A percentile compares a stretch with the other conserved stretches of the same genome.
Evolutionary conservation across 768 basidiomycete species (phyloP).

Genomic region (Bullera alba): DNA sequence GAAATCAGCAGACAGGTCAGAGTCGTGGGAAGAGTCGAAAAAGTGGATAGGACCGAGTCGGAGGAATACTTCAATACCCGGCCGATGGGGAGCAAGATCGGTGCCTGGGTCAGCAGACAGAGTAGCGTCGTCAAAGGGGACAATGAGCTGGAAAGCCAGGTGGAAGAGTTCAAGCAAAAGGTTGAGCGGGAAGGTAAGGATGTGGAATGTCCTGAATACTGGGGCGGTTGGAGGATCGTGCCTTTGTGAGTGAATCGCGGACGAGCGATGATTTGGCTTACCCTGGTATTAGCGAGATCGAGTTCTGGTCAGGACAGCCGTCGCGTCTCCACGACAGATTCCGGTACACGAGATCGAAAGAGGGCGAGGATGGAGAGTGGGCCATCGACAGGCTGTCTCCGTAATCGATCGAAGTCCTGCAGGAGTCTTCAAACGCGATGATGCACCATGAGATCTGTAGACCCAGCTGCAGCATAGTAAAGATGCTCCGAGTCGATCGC

Average conservation of each 20-base stretch:
- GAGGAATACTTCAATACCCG: slow-evolving; percentile 74
- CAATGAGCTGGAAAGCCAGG: slow-evolving; percentile 58
- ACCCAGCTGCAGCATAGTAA: no score
- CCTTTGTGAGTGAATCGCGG: slow-evolving; percentile 59
- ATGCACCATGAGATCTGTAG: no score
- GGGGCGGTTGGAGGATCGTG: slow-evolving; percentile 95
- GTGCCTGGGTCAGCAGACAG: slow-evolving; percentile 91
- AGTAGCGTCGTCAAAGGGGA: slow-evolving; percentile 70
- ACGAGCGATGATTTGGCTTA: not conserved
- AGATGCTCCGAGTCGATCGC: no score
- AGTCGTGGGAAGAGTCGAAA: slow-evolving; percentile 78
- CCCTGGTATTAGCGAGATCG: slow-evolving; percentile 64
- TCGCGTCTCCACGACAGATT: slow-evolving; percentile 88
- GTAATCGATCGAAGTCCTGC: no score
- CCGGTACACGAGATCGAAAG: slow-evolving; percentile 46
- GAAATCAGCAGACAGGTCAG: slow-evolving; percentile 74
- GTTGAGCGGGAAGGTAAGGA: slow-evolving; percentile 57
- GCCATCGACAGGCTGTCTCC: slow-evolving; percentile 72
- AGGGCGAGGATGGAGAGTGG: slow-evolving; percentile 58
- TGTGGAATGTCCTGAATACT: slow-evolving; percentile 77
- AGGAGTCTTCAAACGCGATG: no score
- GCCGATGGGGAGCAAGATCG: slow-evolving; percentile 74
- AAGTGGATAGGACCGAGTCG: slow-evolving; percentile 63
- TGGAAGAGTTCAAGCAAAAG: slow-evolving; percentile 56
- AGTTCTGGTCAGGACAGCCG: slow-evolving; percentile 97